Evolutionary conservation across 1,284 basidiomycete species (phyloP).

Genomic region (Rhizoctonia solani): DNA sequence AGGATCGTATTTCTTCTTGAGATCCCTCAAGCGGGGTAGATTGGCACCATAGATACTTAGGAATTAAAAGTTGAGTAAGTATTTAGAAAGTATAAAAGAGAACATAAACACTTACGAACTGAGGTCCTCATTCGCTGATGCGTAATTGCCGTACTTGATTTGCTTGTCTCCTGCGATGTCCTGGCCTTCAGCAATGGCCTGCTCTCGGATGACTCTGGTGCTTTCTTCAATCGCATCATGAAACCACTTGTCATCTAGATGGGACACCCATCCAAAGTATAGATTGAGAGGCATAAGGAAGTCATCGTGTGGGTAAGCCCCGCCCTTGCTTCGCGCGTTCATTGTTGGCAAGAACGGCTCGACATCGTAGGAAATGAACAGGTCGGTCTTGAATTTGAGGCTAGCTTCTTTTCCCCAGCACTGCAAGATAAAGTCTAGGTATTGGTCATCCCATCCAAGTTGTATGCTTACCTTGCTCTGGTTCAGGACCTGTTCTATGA

Average conservation of each 20-base stretch:
- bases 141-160: slow-evolving; percentile 58
- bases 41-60: slow-evolving; percentile 56
- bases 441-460: background rate
- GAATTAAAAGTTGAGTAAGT: slow-evolving; percentile 47
- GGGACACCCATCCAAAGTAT: slow-evolving; percentile 52
- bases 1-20: slow-evolving; percentile 55
- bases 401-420: slow-evolving; percentile 48
- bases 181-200: slow-evolving; percentile 52
- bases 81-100: background rate
- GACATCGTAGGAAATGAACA: slow-evolving; percentile 56
- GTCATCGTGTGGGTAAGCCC: slow-evolving; percentile 47
- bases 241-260: slow-evolving; percentile 49
- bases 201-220: slow-evolving; percentile 47
- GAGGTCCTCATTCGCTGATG: slow-evolving; percentile 39
- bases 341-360: slow-evolving; percentile 59
- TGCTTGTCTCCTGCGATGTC: slow-evolving; percentile 47
- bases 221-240: slow-evolving; percentile 49
- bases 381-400: slow-evolving; percentile 42
- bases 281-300: slow-evolving; percentile 54
- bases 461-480: slow-evolving; percentile 53
- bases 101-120: slow-evolving; percentile 14
- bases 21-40: slow-evolving; percentile 47
- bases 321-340: slow-evolving; percentile 49
- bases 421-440: slow-evolving; percentile 39
- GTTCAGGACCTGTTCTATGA: slow-evolving; percentile 56